Percentiles rank a stretch among this genome's conserved stretches.
Evolutionary conservation across 352 stramenopile species (phyloP).

Genomic region (Phytophthora lateralis): DNA sequence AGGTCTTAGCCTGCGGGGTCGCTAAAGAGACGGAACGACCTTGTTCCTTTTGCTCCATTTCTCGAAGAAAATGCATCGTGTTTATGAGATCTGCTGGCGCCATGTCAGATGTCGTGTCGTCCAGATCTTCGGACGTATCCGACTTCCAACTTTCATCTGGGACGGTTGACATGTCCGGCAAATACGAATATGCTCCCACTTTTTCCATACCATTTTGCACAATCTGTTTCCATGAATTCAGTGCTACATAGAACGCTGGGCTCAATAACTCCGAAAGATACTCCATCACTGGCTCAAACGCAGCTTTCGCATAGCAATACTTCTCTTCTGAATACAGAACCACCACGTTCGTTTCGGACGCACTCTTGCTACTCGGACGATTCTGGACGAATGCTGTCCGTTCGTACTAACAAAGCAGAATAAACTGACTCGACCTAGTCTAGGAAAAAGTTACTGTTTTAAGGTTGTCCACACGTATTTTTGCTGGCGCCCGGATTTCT

Average conservation of each 20-base stretch:
- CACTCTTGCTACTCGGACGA: too few species aligned
- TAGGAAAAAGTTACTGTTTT: too few species aligned
- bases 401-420: too few species aligned
- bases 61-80: slow-evolving; percentile 1
- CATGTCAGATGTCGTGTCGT: slow-evolving; percentile 2
- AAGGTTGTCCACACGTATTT: too few species aligned
- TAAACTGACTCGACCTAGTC: too few species aligned
- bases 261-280: not conserved
- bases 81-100: slow-evolving; percentile 4
- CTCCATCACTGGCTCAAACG: slow-evolving; percentile 9
- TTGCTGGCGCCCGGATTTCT: too few species aligned
- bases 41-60: slow-evolving; percentile 6
- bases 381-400: too few species aligned
- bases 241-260: not conserved
- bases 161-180: too few species aligned
- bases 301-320: slow-evolving; percentile 8
- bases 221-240: not conserved
- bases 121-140: not conserved
- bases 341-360: slow-evolving; percentile 2
- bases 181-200: not conserved
- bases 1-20: too few species aligned
- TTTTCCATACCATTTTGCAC: not conserved
- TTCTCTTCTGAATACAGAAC: slow-evolving; percentile 15
- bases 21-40: too few species aligned
- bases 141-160: not conserved